Evolutionary conservation across 2,329 filamentous ascomycete species (phyloP), one percentile per base, ranked within the genome.

Genomic region (Epicoccum sorghinum): DNA sequence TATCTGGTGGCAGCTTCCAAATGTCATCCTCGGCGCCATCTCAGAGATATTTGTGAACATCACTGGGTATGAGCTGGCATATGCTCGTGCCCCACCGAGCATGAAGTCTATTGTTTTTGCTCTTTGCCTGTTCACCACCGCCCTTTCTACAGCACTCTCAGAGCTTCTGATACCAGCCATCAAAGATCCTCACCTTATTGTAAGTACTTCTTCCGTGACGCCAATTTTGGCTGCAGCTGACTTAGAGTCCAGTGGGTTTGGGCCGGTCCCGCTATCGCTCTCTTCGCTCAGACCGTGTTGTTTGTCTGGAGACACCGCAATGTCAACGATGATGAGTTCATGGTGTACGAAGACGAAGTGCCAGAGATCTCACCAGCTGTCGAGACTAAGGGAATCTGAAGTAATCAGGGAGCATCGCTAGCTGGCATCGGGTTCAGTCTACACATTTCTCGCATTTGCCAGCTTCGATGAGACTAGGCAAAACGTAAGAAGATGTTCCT

Each of bases 291-390:
- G 62, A 80, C 78, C 0, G 62, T 79, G 24, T 61, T 82, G 47
- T 83, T 83, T 63, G 80, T 74, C 68, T 78, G 74, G 67, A 67
- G 75, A 23, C 81, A 82, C 60, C 74, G 69, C 25, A 65, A 77
- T 40, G 64, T 83, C 25, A 79, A 83, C 45, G 64, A 80, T n/a
- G 79, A 82, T 32, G 72, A 73, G n/a, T 82, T 78, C 65, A 77
- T 76, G 52, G 40, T 55, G 4, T 55, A 55, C 10, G 52, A 55
- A 10, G 52, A 55, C 4, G 52, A 55, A n/a, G 9, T 5, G 12
- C 40, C 46, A 4, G 52, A 55, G 25, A 9, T 18, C 18, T 18
- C 18, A 18, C 18, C 18, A 18, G 18, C 18, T 18, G 18, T 18
- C 18, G 18, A 18, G 18, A 18, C 18, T 18, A 18, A 18, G 18